Percentiles rank a stretch among this genome's conserved stretches.
Evolutionary conservation across 768 basidiomycete species (phyloP).

Genomic region (Royoungia palumana): DNA sequence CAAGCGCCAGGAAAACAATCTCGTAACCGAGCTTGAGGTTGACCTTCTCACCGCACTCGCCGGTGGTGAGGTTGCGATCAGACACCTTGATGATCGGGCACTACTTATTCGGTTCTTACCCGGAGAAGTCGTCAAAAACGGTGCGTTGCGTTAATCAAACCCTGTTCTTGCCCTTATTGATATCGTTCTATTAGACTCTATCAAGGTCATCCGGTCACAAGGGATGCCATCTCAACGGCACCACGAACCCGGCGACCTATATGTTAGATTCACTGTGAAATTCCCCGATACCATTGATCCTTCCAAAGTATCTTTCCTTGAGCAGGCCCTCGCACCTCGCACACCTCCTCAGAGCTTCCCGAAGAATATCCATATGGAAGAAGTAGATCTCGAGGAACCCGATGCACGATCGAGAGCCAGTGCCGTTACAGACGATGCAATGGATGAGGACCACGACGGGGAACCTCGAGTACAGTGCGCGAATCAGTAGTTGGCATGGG

Average conservation of each 20-base stretch:
- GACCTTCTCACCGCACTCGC: slow-evolving; percentile 92
- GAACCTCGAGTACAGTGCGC: slow-evolving; percentile 96
- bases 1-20: slow-evolving; percentile 84
- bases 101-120: slow-evolving; percentile 80
- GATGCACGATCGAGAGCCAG: slow-evolving; percentile 53
- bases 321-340: slow-evolving; percentile 82
- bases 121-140: slow-evolving; percentile 91
- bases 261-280: slow-evolving; percentile 77
- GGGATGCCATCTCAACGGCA: slow-evolving; percentile 99
- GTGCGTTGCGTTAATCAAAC: slow-evolving; percentile 44
- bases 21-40: slow-evolving; percentile 82
- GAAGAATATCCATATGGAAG: slow-evolving; percentile 72
- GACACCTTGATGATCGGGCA: slow-evolving; percentile 90
- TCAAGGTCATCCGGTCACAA: slow-evolving; percentile 90
- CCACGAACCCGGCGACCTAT: slow-evolving; percentile 94
- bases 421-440: slow-evolving; percentile 65
- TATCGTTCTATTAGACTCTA: slow-evolving; percentile 51
- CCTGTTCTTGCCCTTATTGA: background rate
- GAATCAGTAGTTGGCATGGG: slow-evolving; percentile 56
- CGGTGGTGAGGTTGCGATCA: slow-evolving; percentile 86
- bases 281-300: slow-evolving; percentile 85
- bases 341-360: slow-evolving; percentile 60
- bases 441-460: slow-evolving; percentile 89
- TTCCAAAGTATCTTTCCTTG: slow-evolving; percentile 65
- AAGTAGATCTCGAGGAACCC: slow-evolving; percentile 77